Conservation (phyloP, 164 flowering plant genomes). For the Taxillus chinensis region DNA sequence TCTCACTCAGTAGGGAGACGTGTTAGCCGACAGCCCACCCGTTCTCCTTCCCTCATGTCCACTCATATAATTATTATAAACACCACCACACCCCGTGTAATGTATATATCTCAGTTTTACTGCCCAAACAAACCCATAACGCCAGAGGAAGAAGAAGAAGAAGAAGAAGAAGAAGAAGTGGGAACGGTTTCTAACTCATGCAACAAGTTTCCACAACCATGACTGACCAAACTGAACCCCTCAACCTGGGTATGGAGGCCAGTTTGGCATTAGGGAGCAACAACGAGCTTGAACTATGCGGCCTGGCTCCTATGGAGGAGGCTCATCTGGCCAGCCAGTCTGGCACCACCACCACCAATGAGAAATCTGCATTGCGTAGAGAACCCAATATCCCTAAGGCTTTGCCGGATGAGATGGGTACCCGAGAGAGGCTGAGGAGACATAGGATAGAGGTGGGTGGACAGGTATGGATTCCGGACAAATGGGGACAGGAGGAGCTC, state of each 20-base stretch:
- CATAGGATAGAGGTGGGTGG: slow-evolving; percentile 49
- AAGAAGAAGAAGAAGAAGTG: not conserved
- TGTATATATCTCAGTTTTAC: not conserved
- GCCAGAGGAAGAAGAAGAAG: not conserved
- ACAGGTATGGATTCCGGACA: slow-evolving; percentile 60
- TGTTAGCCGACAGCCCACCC: slow-evolving; percentile 21
- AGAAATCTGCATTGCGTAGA: not conserved
- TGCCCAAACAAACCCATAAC: not conserved
- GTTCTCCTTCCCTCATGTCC: slow-evolving; percentile 9
- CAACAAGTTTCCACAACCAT: not conserved
- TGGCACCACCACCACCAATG: not conserved
- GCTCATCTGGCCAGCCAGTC: not conserved
- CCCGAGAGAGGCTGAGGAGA: slow-evolving; percentile 47
- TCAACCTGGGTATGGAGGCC: no score
- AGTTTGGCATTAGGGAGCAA: not conserved
- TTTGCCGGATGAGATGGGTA: slow-evolving; percentile 1
- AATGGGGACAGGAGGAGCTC: slow-evolving; percentile 58
- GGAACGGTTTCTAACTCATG: not conserved
- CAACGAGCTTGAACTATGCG: not conserved
- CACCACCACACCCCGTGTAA: not conserved
- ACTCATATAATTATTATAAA: not conserved
- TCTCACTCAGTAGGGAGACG: slow-evolving; percentile 4
- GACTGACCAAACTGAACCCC: not conserved
- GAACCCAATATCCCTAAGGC: not conserved
- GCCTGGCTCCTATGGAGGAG: slow-evolving; percentile 9